Percentiles rank a stretch among this genome's conserved stretches.
phyloP scores from a whole-genome alignment of 1,284 basidiomycete species.

The Phellinidium pouzarii region DNA sequence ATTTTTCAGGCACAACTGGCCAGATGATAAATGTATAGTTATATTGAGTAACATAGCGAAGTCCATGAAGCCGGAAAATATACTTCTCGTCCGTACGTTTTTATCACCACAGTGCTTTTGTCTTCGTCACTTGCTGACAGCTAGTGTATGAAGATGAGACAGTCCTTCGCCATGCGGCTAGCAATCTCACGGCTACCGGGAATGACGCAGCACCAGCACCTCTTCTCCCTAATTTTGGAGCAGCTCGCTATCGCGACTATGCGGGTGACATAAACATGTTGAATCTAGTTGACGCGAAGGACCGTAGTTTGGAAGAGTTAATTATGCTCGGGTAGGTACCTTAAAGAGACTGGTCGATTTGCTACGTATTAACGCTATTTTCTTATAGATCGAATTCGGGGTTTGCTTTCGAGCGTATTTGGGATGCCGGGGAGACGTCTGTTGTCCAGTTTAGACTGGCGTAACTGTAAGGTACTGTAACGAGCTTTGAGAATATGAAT shows the following conservation, averaged over 20 bases:
- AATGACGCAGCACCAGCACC: slow-evolving; percentile 28
- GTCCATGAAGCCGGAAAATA: slow-evolving; percentile 20
- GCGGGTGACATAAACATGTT: slow-evolving; percentile 31
- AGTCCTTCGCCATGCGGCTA: slow-evolving; percentile 15
- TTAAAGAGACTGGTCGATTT: no score
- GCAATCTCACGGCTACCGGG: background rate
- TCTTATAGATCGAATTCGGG: no score
- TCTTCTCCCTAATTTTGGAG: slow-evolving; percentile 32
- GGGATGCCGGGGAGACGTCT: no score
- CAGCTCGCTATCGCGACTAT: slow-evolving; percentile 29
- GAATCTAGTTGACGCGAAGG: slow-evolving; percentile 24
- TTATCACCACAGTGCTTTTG: background rate
- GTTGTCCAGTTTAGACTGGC: no score
- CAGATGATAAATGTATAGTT: slow-evolving; percentile 20
- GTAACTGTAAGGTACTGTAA: no score
- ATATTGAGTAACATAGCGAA: slow-evolving; percentile 26
- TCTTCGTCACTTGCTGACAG: no score
- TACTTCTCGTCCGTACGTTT: slow-evolving; percentile 24
- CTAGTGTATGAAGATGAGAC: slow-evolving; percentile 20
- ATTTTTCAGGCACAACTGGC: slow-evolving; percentile 26
- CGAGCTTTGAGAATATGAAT: no score
- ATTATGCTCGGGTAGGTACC: slow-evolving; percentile 12
- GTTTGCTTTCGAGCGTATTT: no score
- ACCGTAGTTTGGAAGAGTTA: slow-evolving; percentile 26
- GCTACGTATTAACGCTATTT: no score